Conservation (phyloP, 495 filamentous ascomycete genomes). For the Podospora fimiseda region DNA sequence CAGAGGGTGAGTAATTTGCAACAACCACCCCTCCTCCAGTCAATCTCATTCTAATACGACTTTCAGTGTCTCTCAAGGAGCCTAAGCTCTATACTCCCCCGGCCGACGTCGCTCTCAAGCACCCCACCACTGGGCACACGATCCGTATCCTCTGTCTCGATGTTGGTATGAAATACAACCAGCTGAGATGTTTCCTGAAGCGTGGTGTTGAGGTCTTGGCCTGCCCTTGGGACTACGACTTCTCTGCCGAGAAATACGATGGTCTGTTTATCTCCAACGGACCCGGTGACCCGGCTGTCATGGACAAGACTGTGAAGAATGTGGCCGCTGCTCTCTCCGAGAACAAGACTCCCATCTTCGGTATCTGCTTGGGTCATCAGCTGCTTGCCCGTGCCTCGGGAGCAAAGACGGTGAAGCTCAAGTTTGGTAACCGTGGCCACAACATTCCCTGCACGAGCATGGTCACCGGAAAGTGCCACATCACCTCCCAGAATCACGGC, state of each 20-base stretch:
- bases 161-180: slow-evolving; percentile 96
- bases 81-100: slow-evolving; percentile 75
- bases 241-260: slow-evolving; percentile 76
- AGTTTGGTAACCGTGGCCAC: slow-evolving; percentile 97
- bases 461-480: slow-evolving; percentile 91
- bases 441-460: slow-evolving; percentile 97
- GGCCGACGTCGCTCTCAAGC: slow-evolving; percentile 57
- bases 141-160: slow-evolving; percentile 87
- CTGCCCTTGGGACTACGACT: slow-evolving; percentile 93
- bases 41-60: slow-evolving; percentile 26
- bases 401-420: slow-evolving; percentile 87
- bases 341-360: slow-evolving; percentile 81
- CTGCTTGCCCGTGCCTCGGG: slow-evolving; percentile 86
- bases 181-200: slow-evolving; percentile 82
- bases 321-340: slow-evolving; percentile 65
- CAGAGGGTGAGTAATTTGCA: slow-evolving; percentile 65
- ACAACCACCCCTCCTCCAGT: background rate
- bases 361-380: slow-evolving; percentile 95
- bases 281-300: slow-evolving; percentile 85
- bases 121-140: slow-evolving; percentile 70
- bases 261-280: slow-evolving; percentile 97
- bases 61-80: slow-evolving; percentile 74
- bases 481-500: slow-evolving; percentile 97
- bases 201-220: slow-evolving; percentile 93
- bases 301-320: slow-evolving; percentile 68